A percentile compares a stretch with the other conserved stretches of the same genome.
Conservation (phyloP, 139 green algal species). For the Coelastrella sp. region DNA sequence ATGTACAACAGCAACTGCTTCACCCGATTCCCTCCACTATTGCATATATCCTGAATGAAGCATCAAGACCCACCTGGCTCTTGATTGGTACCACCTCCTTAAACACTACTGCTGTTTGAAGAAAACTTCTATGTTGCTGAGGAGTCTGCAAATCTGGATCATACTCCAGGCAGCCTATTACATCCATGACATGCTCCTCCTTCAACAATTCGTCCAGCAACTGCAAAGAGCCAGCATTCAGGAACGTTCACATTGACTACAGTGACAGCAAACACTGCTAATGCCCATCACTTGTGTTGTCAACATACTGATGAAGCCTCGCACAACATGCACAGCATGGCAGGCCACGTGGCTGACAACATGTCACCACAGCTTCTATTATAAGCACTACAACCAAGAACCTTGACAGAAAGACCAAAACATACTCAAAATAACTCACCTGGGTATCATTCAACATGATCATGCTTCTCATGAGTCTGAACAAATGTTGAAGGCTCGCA, state of each 20-base stretch:
- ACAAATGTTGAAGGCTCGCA: conserved; percentile 78
- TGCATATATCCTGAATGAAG: neutral
- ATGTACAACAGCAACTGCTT: neutral
- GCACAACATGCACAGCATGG: no score
- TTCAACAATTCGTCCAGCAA: conserved; percentile 89
- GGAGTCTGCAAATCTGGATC: conserved; percentile 79
- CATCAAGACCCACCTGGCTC: conserved; percentile 39
- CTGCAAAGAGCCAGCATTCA: neutral
- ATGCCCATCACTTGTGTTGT: no score
- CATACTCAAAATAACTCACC: neutral
- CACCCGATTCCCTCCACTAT: neutral
- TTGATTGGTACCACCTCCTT: conserved; percentile 93
- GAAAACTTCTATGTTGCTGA: conserved; percentile 79
- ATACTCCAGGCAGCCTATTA: conserved; percentile 95
- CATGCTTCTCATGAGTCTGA: conserved; percentile 75
- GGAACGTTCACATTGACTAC: no score
- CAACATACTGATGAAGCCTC: no score
- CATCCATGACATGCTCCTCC: conserved; percentile 91
- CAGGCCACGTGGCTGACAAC: no score
- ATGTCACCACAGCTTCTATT: neutral
- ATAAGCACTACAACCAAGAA: neutral
- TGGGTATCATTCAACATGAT: conserved; percentile 95
- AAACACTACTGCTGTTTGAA: conserved; percentile 74
- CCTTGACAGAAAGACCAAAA: neutral
- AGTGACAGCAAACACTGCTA: no score